phyloP scores from a whole-genome alignment of 352 stramenopile genomes.

The Nothophytophthora sp. region DNA sequence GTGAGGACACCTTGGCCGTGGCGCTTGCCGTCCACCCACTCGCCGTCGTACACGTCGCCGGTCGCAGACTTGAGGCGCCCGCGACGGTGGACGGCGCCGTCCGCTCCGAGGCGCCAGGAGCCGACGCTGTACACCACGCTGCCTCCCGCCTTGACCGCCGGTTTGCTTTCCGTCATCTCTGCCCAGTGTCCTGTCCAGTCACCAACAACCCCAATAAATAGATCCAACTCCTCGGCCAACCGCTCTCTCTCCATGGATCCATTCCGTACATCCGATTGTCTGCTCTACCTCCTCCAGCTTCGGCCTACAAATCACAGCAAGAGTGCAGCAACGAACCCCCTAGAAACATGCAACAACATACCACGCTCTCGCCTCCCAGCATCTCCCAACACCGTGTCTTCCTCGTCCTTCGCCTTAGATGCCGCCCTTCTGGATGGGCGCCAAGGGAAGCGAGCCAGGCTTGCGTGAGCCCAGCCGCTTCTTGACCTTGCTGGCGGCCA shows the following conservation, averaged over 20 bases:
- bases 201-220: slow-evolving; percentile 8
- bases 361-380: too few relatives aligned
- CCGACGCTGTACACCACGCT: slow-evolving; percentile 65
- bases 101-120: slow-evolving; percentile 68
- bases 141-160: slow-evolving; percentile 11
- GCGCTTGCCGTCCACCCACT: slow-evolving; percentile 85
- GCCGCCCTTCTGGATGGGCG: slow-evolving; percentile 73
- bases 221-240: background rate
- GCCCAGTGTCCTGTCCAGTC: slow-evolving; percentile 11
- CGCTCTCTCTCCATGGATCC: slow-evolving; percentile 1
- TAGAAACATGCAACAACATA: slow-evolving; percentile 2
- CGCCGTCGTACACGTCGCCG: slow-evolving; percentile 82
- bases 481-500: slow-evolving; percentile 71
- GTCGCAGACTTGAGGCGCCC: slow-evolving; percentile 71
- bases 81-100: slow-evolving; percentile 73
- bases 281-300: background rate
- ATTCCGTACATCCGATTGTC: slow-evolving; percentile 1
- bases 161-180: slow-evolving; percentile 10
- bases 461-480: slow-evolving; percentile 75
- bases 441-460: slow-evolving; percentile 51
- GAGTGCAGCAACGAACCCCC: background rate
- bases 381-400: too few relatives aligned
- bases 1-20: slow-evolving; percentile 61
- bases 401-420: slow-evolving; percentile 39
- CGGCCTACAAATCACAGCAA: background rate